phyloP scores from a whole-genome alignment of 306 rosid species.

The Prunus fruticosa region DNA sequence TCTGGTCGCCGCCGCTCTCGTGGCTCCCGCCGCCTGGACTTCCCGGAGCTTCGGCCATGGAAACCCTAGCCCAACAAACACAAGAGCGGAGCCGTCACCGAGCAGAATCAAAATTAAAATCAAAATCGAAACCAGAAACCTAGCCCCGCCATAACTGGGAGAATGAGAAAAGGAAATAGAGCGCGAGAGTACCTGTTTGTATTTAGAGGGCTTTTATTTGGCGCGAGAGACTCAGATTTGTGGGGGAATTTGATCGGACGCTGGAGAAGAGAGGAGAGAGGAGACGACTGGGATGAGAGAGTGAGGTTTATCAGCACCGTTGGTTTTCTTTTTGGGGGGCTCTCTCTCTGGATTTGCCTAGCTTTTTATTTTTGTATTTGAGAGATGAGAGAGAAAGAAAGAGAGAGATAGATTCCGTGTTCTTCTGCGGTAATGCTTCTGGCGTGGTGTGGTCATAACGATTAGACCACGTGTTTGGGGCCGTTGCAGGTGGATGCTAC shows the following conservation, averaged over 20 bases:
- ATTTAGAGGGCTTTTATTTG: slow-evolving; percentile 25
- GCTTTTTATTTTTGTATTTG: not conserved
- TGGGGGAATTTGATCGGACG: slow-evolving; percentile 90
- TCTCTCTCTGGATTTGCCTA: not conserved
- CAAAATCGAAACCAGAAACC: slow-evolving; percentile 24
- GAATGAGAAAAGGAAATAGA: not conserved
- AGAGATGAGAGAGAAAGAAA: not conserved
- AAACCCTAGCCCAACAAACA: slow-evolving; percentile 36
- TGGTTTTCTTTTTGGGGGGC: slow-evolving; percentile 37
- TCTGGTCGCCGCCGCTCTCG: slow-evolving; percentile 91
- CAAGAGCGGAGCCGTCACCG: slow-evolving; percentile 11
- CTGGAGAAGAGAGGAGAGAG: slow-evolving; percentile 83
- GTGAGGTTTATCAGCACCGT: slow-evolving; percentile 80
- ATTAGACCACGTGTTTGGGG: slow-evolving; percentile 20
- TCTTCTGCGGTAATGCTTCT: not conserved
- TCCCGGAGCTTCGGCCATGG: slow-evolving; percentile 74
- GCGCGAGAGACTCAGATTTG: slow-evolving; percentile 64
- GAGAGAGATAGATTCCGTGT: not conserved
- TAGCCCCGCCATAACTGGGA: slow-evolving; percentile 23
- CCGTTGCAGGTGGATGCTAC: not conserved
- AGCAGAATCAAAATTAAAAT: slow-evolving; percentile 27
- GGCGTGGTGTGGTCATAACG: not conserved
- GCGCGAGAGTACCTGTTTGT: not conserved
- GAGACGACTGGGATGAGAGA: slow-evolving; percentile 83
- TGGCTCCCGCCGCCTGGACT: slow-evolving; percentile 90